Evolutionary conservation across 192 early-diverging fungal species (phyloP).

Genomic region (Mortierella alpina): DNA sequence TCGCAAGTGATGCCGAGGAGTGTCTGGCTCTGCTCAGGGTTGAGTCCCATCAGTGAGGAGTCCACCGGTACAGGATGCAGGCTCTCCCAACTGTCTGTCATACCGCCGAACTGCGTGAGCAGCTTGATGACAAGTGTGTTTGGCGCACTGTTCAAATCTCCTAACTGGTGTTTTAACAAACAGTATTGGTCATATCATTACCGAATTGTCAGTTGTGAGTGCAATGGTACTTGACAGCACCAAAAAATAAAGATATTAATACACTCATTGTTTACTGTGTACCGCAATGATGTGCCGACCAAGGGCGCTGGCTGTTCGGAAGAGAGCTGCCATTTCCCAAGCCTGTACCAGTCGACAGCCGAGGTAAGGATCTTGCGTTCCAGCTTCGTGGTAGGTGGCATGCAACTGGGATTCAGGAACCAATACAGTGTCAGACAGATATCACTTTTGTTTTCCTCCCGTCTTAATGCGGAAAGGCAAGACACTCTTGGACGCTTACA

Average conservation of each 20-base stretch:
- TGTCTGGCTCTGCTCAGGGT: constrained; percentile 19
- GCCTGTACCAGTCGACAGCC: constrained; percentile 59
- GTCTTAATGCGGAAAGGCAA: background rate
- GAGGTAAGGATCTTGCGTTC: constrained; percentile 51
- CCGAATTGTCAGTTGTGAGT: background rate
- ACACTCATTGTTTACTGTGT: constrained; percentile 12
- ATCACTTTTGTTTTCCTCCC: background rate
- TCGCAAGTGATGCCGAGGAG: constrained; percentile 63
- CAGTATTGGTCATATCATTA: no score
- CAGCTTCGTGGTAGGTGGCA: constrained; percentile 58
- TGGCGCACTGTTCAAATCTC: constrained; percentile 64
- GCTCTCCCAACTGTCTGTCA: constrained; percentile 63
- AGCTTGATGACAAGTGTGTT: constrained; percentile 52
- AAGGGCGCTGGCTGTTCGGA: constrained; percentile 52
- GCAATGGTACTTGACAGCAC: background rate
- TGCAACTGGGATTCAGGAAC: constrained; percentile 55
- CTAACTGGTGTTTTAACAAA: constrained; percentile 41
- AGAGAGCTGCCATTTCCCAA: constrained; percentile 59
- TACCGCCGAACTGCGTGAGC: constrained; percentile 52
- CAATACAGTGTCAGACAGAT: background rate
- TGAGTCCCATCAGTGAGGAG: background rate
- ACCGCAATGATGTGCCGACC: constrained; percentile 65
- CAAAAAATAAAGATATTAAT: background rate
- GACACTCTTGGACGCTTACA: constrained; percentile 37
- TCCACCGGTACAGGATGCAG: constrained; percentile 20